Evolutionary conservation across 2,329 filamentous ascomycete genomes (phyloP).

Genomic region (Cryphonectria carpinicola): DNA sequence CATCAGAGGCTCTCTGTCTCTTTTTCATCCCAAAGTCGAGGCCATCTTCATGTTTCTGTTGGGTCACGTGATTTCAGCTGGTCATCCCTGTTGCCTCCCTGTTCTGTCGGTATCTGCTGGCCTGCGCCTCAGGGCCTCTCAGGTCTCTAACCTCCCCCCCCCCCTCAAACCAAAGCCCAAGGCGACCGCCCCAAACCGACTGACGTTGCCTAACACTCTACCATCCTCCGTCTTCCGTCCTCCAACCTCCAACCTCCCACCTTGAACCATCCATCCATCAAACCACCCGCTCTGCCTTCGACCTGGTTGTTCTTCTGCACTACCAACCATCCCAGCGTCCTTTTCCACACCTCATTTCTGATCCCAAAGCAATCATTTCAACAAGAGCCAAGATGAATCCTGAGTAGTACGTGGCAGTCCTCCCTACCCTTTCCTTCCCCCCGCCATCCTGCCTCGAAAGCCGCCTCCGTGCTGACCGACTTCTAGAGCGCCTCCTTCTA

Average conservation of each 20-base stretch:
- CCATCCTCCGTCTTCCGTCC: conserved; percentile 10
- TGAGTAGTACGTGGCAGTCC: conserved; percentile 73
- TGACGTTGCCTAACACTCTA: conserved; percentile 29
- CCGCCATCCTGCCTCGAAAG: not conserved
- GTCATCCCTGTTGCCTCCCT: conserved; percentile 2
- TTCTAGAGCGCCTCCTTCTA: conserved; percentile 24
- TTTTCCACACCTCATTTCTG: conserved; percentile 6
- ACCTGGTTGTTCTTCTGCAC: conserved; percentile 25
- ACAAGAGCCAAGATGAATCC: conserved; percentile 75
- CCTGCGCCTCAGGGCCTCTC: conserved; percentile 10
- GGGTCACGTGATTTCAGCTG: conserved; percentile 2
- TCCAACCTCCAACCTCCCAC: conserved; percentile 25
- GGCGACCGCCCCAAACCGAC: conserved; percentile 7
- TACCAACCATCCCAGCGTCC: conserved; percentile 24
- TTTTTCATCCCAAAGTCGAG: not conserved
- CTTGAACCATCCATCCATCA: conserved; percentile 29
- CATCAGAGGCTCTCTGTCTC: not conserved
- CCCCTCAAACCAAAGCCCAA: not conserved
- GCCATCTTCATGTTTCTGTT: not conserved
- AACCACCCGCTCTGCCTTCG: conserved; percentile 21
- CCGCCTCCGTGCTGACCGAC: conserved; percentile 31
- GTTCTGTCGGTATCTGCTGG: conserved; percentile 1
- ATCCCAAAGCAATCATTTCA: conserved; percentile 4
- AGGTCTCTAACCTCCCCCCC: not conserved
- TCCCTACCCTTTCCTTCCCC: conserved; percentile 32